phyloP scores from a whole-genome alignment of 192 early-diverging fungal species.

The Paraglomus occultum region DNA sequence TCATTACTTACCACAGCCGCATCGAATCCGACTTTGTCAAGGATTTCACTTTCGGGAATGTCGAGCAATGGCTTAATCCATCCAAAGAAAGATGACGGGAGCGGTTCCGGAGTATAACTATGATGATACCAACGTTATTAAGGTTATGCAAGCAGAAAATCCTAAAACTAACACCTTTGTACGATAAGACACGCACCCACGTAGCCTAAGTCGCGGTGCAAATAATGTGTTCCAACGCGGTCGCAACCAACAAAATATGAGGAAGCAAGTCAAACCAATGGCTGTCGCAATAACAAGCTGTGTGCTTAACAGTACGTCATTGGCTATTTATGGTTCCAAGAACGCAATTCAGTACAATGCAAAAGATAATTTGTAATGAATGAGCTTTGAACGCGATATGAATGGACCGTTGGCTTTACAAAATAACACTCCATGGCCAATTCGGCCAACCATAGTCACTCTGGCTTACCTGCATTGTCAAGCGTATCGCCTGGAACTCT shows the following conservation, averaged over 20 bases:
- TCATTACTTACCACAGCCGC: conserved; percentile 48
- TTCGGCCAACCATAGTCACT: too few species aligned
- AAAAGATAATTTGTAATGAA: too few species aligned
- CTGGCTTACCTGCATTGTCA: too few species aligned
- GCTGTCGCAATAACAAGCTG: conserved; percentile 34
- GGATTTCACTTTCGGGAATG: conserved; percentile 42
- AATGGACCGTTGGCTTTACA: too few species aligned
- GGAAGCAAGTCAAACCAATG: conserved; percentile 33
- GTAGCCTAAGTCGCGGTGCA: conserved; percentile 40
- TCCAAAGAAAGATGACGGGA: conserved; percentile 47
- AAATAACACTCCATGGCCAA: too few species aligned
- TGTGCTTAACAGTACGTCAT: conserved; percentile 38
- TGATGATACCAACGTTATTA: not conserved
- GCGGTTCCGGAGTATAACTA: conserved; percentile 46
- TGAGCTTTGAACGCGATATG: too few species aligned
- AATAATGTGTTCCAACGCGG: conserved; percentile 41
- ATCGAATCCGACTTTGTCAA: conserved; percentile 56
- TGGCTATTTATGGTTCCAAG: conserved; percentile 15
- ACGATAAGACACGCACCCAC: conserved; percentile 26
- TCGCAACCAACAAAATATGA: conserved; percentile 40
- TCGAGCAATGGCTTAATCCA: conserved; percentile 51
- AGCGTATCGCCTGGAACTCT: too few species aligned
- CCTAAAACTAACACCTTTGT: not conserved
- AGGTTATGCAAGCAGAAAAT: not conserved
- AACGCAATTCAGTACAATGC: too few species aligned